phyloP scores from a whole-genome alignment of 1,139 yeast species.

The Yueomyces sp. region DNA sequence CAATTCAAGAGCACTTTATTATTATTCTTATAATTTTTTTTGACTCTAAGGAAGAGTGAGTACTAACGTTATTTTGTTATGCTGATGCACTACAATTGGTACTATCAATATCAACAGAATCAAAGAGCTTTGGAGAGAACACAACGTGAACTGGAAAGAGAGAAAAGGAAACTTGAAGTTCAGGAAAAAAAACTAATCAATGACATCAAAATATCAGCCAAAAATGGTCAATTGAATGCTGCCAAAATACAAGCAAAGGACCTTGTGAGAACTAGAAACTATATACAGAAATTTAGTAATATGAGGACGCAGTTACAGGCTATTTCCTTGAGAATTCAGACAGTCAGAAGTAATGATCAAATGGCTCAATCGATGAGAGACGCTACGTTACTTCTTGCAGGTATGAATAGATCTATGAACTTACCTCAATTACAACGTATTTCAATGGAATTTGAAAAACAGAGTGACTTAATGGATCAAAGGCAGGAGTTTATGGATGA shows the following conservation, averaged over 20 bases:
- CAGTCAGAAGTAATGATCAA: slow-evolving; percentile 87
- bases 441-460: slow-evolving; percentile 90
- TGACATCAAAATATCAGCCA: slow-evolving; percentile 86
- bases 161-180: slow-evolving; percentile 67
- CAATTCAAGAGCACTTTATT: background rate
- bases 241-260: slow-evolving; percentile 95
- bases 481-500: slow-evolving; percentile 98
- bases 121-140: slow-evolving; percentile 91
- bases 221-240: slow-evolving; percentile 76
- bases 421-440: slow-evolving; percentile 79
- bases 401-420: slow-evolving; percentile 86
- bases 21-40: background rate
- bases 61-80: slow-evolving; percentile 1
- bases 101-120: slow-evolving; percentile 30
- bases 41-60: background rate
- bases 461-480: slow-evolving; percentile 95
- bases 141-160: slow-evolving; percentile 84
- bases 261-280: slow-evolving; percentile 70
- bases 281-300: slow-evolving; percentile 76
- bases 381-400: slow-evolving; percentile 75
- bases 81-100: background rate
- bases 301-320: slow-evolving; percentile 97
- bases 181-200: slow-evolving; percentile 81
- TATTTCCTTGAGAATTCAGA: slow-evolving; percentile 76
- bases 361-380: slow-evolving; percentile 94